Evolutionary conservation across 2,329 filamentous ascomycete genomes (phyloP).

Genomic region (Claviceps spartinae): DNA sequence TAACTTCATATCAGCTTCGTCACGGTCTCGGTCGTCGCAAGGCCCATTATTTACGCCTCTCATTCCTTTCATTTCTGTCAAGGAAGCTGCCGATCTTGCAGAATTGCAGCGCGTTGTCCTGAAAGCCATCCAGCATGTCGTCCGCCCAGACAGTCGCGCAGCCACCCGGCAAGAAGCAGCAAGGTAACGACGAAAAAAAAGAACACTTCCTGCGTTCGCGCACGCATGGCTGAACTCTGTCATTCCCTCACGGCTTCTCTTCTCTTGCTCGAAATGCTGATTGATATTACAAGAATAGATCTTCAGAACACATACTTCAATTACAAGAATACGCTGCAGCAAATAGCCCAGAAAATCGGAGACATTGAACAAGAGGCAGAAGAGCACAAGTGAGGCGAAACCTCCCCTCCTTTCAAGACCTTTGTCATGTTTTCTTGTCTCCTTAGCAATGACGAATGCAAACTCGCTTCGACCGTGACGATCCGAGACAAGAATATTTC

Average conservation of each 20-base stretch:
- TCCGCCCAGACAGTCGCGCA: constrained; percentile 13
- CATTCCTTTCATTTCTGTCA: no score
- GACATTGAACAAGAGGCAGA: constrained; percentile 96
- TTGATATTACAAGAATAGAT: constrained; percentile 36
- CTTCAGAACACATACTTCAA: constrained; percentile 68
- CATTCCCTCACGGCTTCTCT: neutral
- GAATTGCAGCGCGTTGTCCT: neutral
- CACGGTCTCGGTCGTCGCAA: no score
- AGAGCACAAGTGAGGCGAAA: constrained; percentile 78
- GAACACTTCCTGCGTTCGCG: neutral
- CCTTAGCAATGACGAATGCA: neutral
- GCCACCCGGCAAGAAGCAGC: constrained; percentile 55
- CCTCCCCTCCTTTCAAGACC: neutral
- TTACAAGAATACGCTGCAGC: constrained; percentile 69
- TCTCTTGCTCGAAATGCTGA: neutral
- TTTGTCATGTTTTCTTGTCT: neutral
- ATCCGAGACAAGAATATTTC: neutral
- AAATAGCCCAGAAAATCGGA: constrained; percentile 89
- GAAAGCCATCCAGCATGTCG: neutral
- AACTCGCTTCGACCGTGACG: neutral
- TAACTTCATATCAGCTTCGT: no score
- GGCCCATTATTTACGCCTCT: no score
- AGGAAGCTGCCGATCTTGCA: neutral
- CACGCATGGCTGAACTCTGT: neutral
- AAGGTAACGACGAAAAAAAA: constrained; percentile 38